Percentiles rank a stretch among this genome's conserved stretches.
These are phyloP conservation scores for Brassica rapa DNA, from an alignment of 345 rosid genomes.

Conservation along the genomic window DNA sequence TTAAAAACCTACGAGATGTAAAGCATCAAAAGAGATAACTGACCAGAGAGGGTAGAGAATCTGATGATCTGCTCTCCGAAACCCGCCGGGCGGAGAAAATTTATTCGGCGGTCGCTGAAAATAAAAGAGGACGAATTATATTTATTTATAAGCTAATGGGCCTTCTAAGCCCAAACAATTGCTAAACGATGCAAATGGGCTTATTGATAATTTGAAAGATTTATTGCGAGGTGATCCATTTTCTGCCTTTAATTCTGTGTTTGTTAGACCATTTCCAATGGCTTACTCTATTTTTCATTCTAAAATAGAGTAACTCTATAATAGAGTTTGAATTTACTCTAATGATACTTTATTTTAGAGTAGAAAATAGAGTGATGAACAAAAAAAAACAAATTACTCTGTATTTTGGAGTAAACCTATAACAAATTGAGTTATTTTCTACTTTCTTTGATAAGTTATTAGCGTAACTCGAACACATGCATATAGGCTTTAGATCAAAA, in stretches of 20 bases:
- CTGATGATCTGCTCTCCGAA: conserved; percentile 1
- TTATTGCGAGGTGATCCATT: not conserved
- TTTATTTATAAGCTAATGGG: not conserved
- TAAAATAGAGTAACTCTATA: too few species aligned
- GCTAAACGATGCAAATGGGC: not conserved
- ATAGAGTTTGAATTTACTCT: too few species aligned
- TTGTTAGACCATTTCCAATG: too few species aligned
- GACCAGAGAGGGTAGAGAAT: conserved; percentile 32
- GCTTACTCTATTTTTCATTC: too few species aligned
- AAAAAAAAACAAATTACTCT: too few species aligned
- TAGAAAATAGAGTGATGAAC: too few species aligned
- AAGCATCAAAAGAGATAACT: not conserved
- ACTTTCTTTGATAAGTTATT: not conserved
- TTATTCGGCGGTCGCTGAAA: not conserved
- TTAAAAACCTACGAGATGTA: not conserved
- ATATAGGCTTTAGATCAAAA: not conserved
- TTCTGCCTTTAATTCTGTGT: not conserved
- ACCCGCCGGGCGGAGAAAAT: not conserved
- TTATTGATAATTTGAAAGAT: not conserved
- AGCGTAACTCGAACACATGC: not conserved
- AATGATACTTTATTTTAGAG: too few species aligned
- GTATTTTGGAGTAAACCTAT: too few species aligned
- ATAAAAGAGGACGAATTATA: not conserved
- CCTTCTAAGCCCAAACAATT: not conserved
- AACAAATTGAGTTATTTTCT: not conserved